Conservation (phyloP, 2,329 filamentous ascomycete genomes). For the Penicillium sp. region DNA sequence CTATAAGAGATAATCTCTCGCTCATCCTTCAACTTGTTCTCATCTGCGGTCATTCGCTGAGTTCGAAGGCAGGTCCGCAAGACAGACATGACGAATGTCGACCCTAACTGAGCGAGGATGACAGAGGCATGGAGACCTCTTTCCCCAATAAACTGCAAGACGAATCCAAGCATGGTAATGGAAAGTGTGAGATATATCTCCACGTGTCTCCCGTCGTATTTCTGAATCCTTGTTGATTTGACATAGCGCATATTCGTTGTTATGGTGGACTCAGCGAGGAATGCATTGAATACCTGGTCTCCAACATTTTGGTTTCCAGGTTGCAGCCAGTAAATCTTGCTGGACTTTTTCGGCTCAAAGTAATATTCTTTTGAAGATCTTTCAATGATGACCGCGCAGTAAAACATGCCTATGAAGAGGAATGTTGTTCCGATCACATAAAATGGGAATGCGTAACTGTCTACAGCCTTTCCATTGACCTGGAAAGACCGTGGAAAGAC, state of each 20-base stretch:
- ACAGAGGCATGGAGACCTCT: conserved; percentile 40
- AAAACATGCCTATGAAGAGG: conserved; percentile 35
- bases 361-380: conserved; percentile 31
- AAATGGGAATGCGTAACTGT: conserved; percentile 36
- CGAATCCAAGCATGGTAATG: conserved; percentile 34
- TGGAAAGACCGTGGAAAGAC: conserved; percentile 26
- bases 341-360: conserved; percentile 23
- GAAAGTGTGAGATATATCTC: conserved; percentile 25
- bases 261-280: conserved; percentile 26
- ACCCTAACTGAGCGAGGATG: conserved; percentile 35
- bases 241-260: conserved; percentile 24
- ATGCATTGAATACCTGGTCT: conserved; percentile 41
- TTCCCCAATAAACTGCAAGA: conserved; percentile 41
- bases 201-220: conserved; percentile 12
- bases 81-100: conserved; percentile 38
- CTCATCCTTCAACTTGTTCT: conserved; percentile 28
- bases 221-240: conserved; percentile 26
- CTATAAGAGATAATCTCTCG: conserved; percentile 22
- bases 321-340: conserved; percentile 40
- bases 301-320: conserved; percentile 38
- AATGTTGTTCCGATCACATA: conserved; percentile 34
- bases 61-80: conserved; percentile 36
- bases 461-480: conserved; percentile 25
- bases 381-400: conserved; percentile 37
- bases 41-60: conserved; percentile 29